Base-by-base conservation (phyloP, 352 stramenopile species). In the Pythium plurisporium region DNA sequence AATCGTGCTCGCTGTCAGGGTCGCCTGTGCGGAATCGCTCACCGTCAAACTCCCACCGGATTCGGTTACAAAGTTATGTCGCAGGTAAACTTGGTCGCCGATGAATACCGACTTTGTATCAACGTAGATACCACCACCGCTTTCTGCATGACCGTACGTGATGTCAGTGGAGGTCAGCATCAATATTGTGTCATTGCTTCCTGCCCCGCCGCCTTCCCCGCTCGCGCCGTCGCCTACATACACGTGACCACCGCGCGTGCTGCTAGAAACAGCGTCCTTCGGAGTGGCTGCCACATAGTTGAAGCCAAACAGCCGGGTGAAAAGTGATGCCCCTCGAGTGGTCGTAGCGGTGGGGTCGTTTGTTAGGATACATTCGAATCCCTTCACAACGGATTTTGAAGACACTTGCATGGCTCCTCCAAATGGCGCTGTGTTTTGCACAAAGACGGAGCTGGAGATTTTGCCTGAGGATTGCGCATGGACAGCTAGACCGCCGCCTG, bases 1-100 rank as follows among this genome's bases (percentile, higher is more conserved):
- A 5, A 87, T 58, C 25, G 57, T 61, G 0, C 70, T 69, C 5
- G 42, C 38, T 17, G 56, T n/a, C 7, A 89, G 55, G 15, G 52
- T 51, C 6, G 55, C 68, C n/a, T 69, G 22, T 1, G 68, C 62
- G 15, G 36, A 53, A 33, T 68, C 67, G 11, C 63, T 68, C 25
- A 84, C 41, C 10, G 52, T 74, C 2, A 89, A 50, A 27, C 79
- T 78, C 9, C 79, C 79, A 0, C 79, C 79, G 20, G 68, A 62
- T 29, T 87, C 74, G 5, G 40, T 70, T 8, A 71, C 79, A 14
- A 29, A 60, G 41, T 86, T 87, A 26, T 77, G 44, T 4, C 48
- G 45, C 9, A 89, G 59, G 12, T 61, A 55, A 2, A 69, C 71
- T 3, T 62, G 19, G 1, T 37, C 9, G 4, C 59, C 55, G 26